Base-by-base conservation (phyloP, 768 basidiomycete species). In the Lyophyllum decastes region DNA sequence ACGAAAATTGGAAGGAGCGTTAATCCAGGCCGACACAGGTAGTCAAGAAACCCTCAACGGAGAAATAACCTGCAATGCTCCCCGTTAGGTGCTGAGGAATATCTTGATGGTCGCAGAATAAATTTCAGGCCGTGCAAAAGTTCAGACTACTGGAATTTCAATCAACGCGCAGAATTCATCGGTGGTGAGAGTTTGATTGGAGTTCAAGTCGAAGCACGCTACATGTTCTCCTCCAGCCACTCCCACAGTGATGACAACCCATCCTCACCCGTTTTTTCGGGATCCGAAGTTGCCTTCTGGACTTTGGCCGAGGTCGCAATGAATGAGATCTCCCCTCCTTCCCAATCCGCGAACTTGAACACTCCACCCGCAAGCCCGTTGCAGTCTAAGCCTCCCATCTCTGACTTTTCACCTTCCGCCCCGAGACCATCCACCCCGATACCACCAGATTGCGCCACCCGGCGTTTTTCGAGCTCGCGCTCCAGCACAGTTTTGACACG, bases 321-420 rank as follows among this genome's bases (percentile, higher is more conserved):
- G 63, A 92, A 89, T 1, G 76, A 67, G 19, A 92, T 75, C n/a
- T 91, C 86, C 8, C 92, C 92, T 2, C 90, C 92, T 63, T 93
- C 92, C 92, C 92, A 94, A 43, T 88, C 85, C 2, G 78, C 79
- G 64, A 94, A 94, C 62, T 77, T 86, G 77, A 94, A 94, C 19
- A 73, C 60, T 0, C 79, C 81, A 14, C 78, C 81, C 25, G 76
- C 76, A 30, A 74, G 71, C 22, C 82, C 82, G 53, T 72, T 79
- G 66, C 88, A 90, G 49, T 93, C 90, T 54, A 94, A 70, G 0
- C 92, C 91, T 34, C 88, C 90, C 72, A 89, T 72, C 50, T 90
- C 89, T 3, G 82, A 75, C 30, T 75, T 71, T 59, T 83, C 82
- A 7, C 83, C 88, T 54, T 91, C 89, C 10, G 77, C 87, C 2